Base-by-base conservation (phyloP, 2,329 filamentous ascomycete species). In the Fonsecaea pedrosoi region DNA sequence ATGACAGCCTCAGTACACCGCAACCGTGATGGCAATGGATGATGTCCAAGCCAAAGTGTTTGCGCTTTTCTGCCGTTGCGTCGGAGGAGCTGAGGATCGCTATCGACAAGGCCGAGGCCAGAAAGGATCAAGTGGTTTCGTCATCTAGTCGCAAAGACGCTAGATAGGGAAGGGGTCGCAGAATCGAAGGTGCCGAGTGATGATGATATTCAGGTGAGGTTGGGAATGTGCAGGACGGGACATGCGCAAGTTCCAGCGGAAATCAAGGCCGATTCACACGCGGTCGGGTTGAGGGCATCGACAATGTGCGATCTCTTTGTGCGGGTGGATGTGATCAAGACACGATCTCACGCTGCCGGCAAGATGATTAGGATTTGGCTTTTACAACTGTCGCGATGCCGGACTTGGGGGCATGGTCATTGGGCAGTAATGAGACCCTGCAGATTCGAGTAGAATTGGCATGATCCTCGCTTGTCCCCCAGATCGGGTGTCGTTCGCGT, bases 81-180 rank as follows among this genome's bases (percentile, higher is more conserved):
- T 45, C 10, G 45, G 35, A n/a, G 32, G 50, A 12, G n/a, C 40
- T 32, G 53, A 13, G 42, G 12, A 54, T 53, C 58, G 60, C 59
- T 64, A 69, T 42, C 53, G 67, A 56, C 60, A 58, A 54, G 67
- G 64, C 67, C 67, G 67, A 60, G 67, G 67, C 67, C 67, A 55
- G 25, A 66, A 25, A 38, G 35, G 13, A 30, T 18, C 37, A 45
- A 15, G 9, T 64, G n/a, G 32, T 37, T 61, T 62, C 67, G 53
- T 69, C 67, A 64, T 69, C 66, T 60, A 60, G 57, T 34, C 57
- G 15, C 48, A 42, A 18, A 34, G 34, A 42, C 32, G 18, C 40
- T n/a, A 45, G 40, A 45, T 45, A 45, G 45, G 21, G 21, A 50
- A 10, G 21, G 6, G 45, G 25, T 30, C 12, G 18, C 21, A 13